Evolutionary conservation across 1,284 basidiomycete genomes (phyloP).

Genomic region (Takashimella koratensis): DNA sequence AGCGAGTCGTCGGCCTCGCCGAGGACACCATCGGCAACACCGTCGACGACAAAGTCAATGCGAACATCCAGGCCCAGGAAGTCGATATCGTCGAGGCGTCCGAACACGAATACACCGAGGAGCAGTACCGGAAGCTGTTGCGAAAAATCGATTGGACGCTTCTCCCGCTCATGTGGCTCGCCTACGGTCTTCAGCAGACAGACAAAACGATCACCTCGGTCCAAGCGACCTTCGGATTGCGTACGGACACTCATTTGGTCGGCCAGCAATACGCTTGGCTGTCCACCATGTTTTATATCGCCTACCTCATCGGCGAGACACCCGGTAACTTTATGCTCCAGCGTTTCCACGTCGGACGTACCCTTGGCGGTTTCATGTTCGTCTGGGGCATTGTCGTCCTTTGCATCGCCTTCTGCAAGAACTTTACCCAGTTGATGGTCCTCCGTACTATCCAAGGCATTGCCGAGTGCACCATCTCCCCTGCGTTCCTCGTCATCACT

Average conservation of each 20-base stretch:
- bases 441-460: constrained; percentile 32
- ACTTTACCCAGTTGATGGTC: constrained; percentile 19
- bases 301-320: constrained; percentile 4
- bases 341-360: constrained; percentile 5
- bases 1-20: constrained; percentile 9
- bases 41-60: background rate
- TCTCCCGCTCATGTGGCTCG: constrained; percentile 12
- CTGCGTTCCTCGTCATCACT: constrained; percentile 19
- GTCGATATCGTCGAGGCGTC: constrained; percentile 9
- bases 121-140: constrained; percentile 9
- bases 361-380: constrained; percentile 5
- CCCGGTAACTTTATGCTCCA: constrained; percentile 9
- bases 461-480: constrained; percentile 14
- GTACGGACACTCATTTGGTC: constrained; percentile 16
- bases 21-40: constrained; percentile 20
- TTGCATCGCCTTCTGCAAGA: constrained; percentile 11
- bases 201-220: constrained; percentile 8
- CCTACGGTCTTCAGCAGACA: constrained; percentile 13
- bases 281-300: constrained; percentile 15
- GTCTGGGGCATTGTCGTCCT: constrained; percentile 11
- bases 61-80: background rate
- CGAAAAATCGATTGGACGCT: constrained; percentile 16
- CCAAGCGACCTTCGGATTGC: constrained; percentile 4
- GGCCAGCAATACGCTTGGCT: constrained; percentile 15
- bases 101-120: constrained; percentile 8